Percentiles rank a stretch among this genome's conserved stretches.
Evolutionary conservation across 208 protist species (phyloP).

Genomic region (Acanthamoeba sp.): DNA sequence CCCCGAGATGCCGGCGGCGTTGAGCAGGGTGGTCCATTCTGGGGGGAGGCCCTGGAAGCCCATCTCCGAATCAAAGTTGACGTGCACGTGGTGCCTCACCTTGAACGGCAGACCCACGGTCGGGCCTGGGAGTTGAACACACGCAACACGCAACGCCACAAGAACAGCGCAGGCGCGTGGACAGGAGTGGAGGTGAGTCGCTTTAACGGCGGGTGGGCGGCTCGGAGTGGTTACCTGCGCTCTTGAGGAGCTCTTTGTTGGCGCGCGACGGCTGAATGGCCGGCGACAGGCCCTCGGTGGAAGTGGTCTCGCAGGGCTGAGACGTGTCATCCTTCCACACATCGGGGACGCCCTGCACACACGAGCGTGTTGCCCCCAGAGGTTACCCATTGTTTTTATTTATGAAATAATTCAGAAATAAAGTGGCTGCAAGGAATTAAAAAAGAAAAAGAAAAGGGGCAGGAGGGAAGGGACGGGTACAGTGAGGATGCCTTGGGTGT

Average conservation of each 20-base stretch:
- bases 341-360: conserved; percentile 7
- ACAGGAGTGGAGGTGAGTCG: too few species aligned
- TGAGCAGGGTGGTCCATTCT: conserved; percentile 66
- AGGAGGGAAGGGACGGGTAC: neutral
- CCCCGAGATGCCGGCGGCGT: conserved; percentile 34
- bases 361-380: neutral
- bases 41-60: conserved; percentile 45
- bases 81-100: conserved; percentile 58
- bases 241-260: conserved; percentile 20
- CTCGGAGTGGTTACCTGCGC: neutral
- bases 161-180: too few species aligned
- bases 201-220: neutral
- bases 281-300: conserved; percentile 31
- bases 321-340: conserved; percentile 48
- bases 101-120: conserved; percentile 31
- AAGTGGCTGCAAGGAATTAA: neutral
- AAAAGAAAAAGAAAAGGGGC: neutral
- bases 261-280: conserved; percentile 24
- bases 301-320: conserved; percentile 36
- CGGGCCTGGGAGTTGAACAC: neutral
- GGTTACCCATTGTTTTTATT: neutral
- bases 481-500: conserved; percentile 31
- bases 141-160: neutral
- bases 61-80: conserved; percentile 58
- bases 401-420: neutral